phyloP scores from a whole-genome alignment of 805 yeast species.

The Nakazawaea populi region DNA sequence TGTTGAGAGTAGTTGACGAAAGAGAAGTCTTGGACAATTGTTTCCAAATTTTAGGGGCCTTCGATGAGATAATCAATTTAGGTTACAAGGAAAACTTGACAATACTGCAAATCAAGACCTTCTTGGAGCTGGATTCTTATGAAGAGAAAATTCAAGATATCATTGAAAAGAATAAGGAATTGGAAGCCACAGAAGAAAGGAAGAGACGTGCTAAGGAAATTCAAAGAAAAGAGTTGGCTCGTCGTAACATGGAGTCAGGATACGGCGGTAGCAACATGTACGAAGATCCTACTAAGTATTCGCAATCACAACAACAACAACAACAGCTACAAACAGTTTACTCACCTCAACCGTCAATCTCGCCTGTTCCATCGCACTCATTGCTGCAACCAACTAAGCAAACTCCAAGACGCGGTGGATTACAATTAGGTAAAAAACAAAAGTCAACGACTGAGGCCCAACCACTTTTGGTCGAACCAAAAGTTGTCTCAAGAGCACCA shows the following conservation, averaged over 20 bases:
- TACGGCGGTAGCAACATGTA: slow-evolving; percentile 17
- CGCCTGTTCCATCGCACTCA: slow-evolving; percentile 18
- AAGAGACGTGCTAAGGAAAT: slow-evolving; percentile 91
- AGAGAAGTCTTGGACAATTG: slow-evolving; percentile 78
- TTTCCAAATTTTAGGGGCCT: slow-evolving; percentile 84
- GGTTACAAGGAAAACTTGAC: slow-evolving; percentile 90
- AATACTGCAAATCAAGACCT: slow-evolving; percentile 75
- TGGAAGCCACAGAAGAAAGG: slow-evolving; percentile 95
- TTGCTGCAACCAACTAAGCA: background rate
- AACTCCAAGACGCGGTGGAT: slow-evolving; percentile 59
- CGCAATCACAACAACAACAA: slow-evolving; percentile 6
- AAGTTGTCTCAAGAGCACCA: slow-evolving; percentile 17
- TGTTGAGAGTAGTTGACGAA: slow-evolving; percentile 71
- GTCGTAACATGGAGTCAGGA: slow-evolving; percentile 45
- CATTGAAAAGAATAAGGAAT: slow-evolving; percentile 92
- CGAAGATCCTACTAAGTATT: slow-evolving; percentile 6
- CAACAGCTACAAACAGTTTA: slow-evolving; percentile 12
- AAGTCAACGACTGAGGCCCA: slow-evolving; percentile 18
- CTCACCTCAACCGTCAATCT: slow-evolving; percentile 21
- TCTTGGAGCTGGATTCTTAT: slow-evolving; percentile 95
- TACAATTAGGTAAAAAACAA: slow-evolving; percentile 65
- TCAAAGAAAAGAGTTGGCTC: slow-evolving; percentile 71
- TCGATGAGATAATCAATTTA: slow-evolving; percentile 86
- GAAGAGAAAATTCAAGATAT: slow-evolving; percentile 98
- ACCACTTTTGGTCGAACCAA: slow-evolving; percentile 24